These are phyloP conservation scores for Penicillium mononematosum DNA, from an alignment of 495 filamentous ascomycete genomes.

Conservation along the genomic window DNA sequence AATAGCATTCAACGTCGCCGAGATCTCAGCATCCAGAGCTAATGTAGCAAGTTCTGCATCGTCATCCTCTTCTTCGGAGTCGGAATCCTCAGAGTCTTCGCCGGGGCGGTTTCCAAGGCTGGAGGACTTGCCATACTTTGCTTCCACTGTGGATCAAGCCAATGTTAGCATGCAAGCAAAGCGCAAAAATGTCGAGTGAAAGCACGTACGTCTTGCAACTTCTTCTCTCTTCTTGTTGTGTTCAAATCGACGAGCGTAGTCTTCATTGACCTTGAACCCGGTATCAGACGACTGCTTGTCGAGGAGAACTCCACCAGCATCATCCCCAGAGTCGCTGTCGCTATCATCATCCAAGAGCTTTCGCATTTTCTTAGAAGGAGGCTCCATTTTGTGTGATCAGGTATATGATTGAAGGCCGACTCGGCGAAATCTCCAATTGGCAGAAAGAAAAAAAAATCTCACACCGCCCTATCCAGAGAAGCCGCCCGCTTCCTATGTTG, in stretches of 20 bases:
- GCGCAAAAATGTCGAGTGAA: background rate
- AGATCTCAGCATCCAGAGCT: slow-evolving; percentile 81
- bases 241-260: slow-evolving; percentile 87
- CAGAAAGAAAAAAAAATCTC: slow-evolving; percentile 39
- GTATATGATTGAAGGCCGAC: slow-evolving; percentile 3
- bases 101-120: slow-evolving; percentile 33
- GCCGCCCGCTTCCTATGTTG: slow-evolving; percentile 16
- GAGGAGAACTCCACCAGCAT: slow-evolving; percentile 47
- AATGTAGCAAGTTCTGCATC: slow-evolving; percentile 78
- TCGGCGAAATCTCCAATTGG: slow-evolving; percentile 16
- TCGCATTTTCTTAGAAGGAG: slow-evolving; percentile 48
- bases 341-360: slow-evolving; percentile 49
- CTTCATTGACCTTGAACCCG: slow-evolving; percentile 80
- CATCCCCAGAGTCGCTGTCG: slow-evolving; percentile 57
- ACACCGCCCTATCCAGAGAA: slow-evolving; percentile 18
- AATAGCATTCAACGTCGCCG: slow-evolving; percentile 80
- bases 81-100: slow-evolving; percentile 34
- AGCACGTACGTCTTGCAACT: slow-evolving; percentile 65
- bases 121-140: slow-evolving; percentile 68
- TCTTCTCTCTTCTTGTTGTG: slow-evolving; percentile 97
- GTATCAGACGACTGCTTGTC: slow-evolving; percentile 30
- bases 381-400: slow-evolving; percentile 36
- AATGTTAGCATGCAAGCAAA: background rate
- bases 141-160: slow-evolving; percentile 60
- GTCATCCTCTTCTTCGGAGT: slow-evolving; percentile 85